Conservation (phyloP, 2,329 filamentous ascomycete species). For the Hypoxylon rubiginosum region DNA sequence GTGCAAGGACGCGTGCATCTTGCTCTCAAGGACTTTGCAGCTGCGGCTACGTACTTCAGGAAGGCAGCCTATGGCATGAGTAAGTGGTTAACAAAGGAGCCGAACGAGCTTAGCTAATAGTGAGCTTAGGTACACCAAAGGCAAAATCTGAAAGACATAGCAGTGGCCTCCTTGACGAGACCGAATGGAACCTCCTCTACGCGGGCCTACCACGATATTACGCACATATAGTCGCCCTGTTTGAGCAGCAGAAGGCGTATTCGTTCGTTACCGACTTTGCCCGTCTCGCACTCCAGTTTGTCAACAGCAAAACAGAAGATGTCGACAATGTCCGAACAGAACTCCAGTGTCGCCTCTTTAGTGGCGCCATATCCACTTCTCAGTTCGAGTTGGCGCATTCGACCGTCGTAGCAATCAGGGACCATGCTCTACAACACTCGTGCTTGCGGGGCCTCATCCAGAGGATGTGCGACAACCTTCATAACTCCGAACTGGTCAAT, state of each 20-base stretch:
- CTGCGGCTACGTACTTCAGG: constrained; percentile 82
- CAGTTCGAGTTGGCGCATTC: constrained; percentile 88
- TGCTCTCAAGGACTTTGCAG: constrained; percentile 77
- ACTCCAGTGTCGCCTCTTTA: constrained; percentile 86
- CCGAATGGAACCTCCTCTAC: constrained; percentile 77
- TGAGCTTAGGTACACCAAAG: constrained; percentile 58
- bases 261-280: constrained; percentile 89
- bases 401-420: constrained; percentile 79
- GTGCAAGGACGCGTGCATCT: constrained; percentile 86
- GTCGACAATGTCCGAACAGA: constrained; percentile 69
- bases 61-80: constrained; percentile 86
- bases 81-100: constrained; percentile 62
- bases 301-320: constrained; percentile 54
- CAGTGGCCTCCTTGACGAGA: constrained; percentile 78
- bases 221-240: constrained; percentile 85
- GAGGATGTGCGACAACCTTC: constrained; percentile 76
- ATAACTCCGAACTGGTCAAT: constrained; percentile 76
- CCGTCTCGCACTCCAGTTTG: constrained; percentile 77
- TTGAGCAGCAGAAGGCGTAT: constrained; percentile 81
- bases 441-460: constrained; percentile 78
- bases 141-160: constrained; percentile 67
- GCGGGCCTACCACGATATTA: constrained; percentile 87
- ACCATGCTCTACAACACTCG: constrained; percentile 78
- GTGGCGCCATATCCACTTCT: constrained; percentile 81
- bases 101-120: constrained; percentile 46